Base-by-base conservation (phyloP, 805 yeast genomes). In the Kazachstania taianensis region DNA sequence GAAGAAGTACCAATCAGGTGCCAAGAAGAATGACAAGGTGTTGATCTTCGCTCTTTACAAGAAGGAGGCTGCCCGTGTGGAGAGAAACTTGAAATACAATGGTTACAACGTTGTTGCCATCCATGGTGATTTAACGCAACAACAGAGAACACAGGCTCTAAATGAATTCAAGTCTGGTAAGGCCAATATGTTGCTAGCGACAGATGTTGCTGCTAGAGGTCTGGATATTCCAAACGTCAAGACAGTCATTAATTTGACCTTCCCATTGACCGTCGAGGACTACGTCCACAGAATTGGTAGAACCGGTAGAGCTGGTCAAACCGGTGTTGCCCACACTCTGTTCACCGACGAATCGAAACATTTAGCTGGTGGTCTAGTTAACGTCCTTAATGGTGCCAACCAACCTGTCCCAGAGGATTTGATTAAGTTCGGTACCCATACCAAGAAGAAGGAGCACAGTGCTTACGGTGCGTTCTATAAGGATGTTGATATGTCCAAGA, bases 381-480 rank as follows among this genome's bases (percentile, higher is more conserved):
- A 92, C 57, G 87, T 92, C 28, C 68, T 92, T 50, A 73, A 94
- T 47, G 95, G 94, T 46, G 98, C 97, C 15, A 75, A 80, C 61
- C 98, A 92, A 65, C 78, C 80, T 1, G 97, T 92, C 41, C 99
- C 99, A 7, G 96, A 83, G 36, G 97, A 86, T 39, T 68, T 92
- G 54, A 70, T 84, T 57, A 89, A 87, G 61, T 92, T 89, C 50
- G 99, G 99, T 33, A 86, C 96, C 5, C 97, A 92, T 63, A 92
- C 97, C 8, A 92, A 92, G 65, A 89, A 87, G 80, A 92, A 92
- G 69, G 87, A 85, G 45, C 98, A 92, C 56, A 76, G 89, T 45
- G 96, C 89, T n/a, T 92, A 92, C 52, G 99, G 99, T 46, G 96
- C 97, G 1, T 92, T 92, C 68, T 92, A 67, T 69, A 92, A 89